These are phyloP conservation scores for Pinus taeda DNA, from an alignment of 75 land plant species.

Conservation along the genomic window DNA sequence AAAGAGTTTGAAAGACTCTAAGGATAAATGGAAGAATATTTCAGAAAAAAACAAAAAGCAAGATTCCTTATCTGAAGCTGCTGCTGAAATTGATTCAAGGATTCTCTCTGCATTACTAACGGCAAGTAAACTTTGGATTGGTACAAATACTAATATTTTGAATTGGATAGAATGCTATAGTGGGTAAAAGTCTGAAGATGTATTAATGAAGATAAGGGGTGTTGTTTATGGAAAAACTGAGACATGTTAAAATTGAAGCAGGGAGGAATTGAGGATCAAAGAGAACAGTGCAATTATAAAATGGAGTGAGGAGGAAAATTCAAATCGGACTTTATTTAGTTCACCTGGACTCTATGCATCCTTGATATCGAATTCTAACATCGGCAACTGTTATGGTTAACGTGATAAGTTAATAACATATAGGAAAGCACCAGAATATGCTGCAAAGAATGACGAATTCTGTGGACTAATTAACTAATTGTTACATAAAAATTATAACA, in stretches of 20 bases:
- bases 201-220: neutral
- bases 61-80: slow-evolving; percentile 18
- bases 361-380: neutral
- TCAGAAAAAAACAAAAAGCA: slow-evolving; percentile 18
- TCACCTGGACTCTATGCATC: neutral
- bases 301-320: neutral
- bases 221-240: neutral
- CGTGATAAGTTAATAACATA: no score
- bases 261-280: neutral
- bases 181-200: neutral
- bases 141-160: neutral
- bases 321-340: neutral
- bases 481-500: no score
- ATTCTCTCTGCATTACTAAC: slow-evolving; percentile 85
- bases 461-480: no score
- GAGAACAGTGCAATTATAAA: neutral
- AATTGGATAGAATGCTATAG: neutral
- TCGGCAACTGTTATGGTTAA: neutral
- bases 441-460: no score
- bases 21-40: slow-evolving; percentile 9
- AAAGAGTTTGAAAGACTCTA: slow-evolving; percentile 15
- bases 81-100: slow-evolving; percentile 80
- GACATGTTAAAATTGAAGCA: neutral
- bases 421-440: no score
- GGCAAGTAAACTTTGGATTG: slow-evolving; percentile 36